Conservation (phyloP, 2,329 filamentous ascomycete species). For the Penicillium concentricum region DNA sequence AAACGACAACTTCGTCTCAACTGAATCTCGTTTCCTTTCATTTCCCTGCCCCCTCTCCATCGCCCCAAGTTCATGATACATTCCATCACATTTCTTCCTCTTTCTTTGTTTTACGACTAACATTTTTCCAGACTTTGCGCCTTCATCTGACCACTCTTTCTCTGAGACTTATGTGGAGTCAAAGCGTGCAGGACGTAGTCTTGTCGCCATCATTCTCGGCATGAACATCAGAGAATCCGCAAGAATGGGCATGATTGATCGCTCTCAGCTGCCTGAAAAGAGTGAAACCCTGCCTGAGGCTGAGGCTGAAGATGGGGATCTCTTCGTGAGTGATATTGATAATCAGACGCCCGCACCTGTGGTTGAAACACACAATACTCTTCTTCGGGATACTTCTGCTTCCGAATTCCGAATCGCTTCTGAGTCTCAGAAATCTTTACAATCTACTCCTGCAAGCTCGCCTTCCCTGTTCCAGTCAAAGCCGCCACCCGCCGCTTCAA, state of each 20-base stretch:
- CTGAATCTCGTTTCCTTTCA: neutral
- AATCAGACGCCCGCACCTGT: constrained; percentile 28
- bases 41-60: neutral
- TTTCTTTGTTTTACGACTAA: neutral
- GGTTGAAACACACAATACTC: constrained; percentile 12
- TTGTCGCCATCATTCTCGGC: constrained; percentile 59
- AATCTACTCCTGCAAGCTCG: neutral
- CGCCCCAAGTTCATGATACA: neutral
- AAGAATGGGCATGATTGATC: constrained; percentile 51
- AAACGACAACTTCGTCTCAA: neutral
- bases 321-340: constrained; percentile 42
- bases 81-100: neutral
- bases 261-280: constrained; percentile 34
- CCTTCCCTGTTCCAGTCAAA: constrained; percentile 12
- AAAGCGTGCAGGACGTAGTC: constrained; percentile 56
- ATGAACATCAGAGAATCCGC: constrained; percentile 54
- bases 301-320: constrained; percentile 30
- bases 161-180: constrained; percentile 56
- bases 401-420: constrained; percentile 16
- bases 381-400: constrained; percentile 8
- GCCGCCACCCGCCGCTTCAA: neutral
- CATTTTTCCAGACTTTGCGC: constrained; percentile 37
- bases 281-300: constrained; percentile 24
- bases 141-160: constrained; percentile 52
- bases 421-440: constrained; percentile 13